phyloP scores from a whole-genome alignment of 164 flowering plant species.

The Nymphaea colorata region DNA sequence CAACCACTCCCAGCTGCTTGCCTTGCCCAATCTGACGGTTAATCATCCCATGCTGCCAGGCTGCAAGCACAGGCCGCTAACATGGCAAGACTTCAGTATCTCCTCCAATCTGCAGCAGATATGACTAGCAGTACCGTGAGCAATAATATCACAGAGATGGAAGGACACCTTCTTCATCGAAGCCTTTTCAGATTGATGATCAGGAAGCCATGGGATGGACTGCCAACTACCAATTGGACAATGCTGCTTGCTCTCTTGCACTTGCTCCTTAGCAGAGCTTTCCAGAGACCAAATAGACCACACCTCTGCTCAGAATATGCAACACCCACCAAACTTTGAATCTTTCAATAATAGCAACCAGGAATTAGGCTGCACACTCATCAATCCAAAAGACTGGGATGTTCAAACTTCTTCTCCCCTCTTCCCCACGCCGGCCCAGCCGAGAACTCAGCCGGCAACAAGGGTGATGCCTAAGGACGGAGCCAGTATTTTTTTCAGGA shows the following conservation, averaged over 20 bases:
- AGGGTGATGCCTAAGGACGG: slow-evolving; percentile 26
- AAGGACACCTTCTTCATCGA: slow-evolving; percentile 3
- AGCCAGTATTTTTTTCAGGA: too few relatives aligned
- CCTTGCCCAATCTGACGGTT: slow-evolving; percentile 42
- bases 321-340: not conserved
- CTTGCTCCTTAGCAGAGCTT: not conserved
- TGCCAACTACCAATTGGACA: not conserved
- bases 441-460: slow-evolving; percentile 4
- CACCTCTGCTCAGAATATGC: not conserved
- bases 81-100: slow-evolving; percentile 47
- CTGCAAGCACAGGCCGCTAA: slow-evolving; percentile 56
- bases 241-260: not conserved
- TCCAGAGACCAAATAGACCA: not conserved
- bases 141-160: slow-evolving; percentile 22
- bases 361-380: not conserved
- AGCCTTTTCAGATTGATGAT: not conserved
- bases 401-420: not conserved
- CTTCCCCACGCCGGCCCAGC: not conserved
- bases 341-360: not conserved
- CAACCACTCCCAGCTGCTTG: slow-evolving; percentile 54
- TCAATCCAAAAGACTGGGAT: not conserved
- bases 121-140: slow-evolving; percentile 4
- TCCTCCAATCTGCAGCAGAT: slow-evolving; percentile 38
- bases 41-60: slow-evolving; percentile 31
- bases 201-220: not conserved